A percentile compares a stretch with the other conserved stretches of the same genome.
Evolutionary conservation across 176 grass and related monocot genomes (phyloP).

Genomic region (Bonia amplexicaulis): DNA sequence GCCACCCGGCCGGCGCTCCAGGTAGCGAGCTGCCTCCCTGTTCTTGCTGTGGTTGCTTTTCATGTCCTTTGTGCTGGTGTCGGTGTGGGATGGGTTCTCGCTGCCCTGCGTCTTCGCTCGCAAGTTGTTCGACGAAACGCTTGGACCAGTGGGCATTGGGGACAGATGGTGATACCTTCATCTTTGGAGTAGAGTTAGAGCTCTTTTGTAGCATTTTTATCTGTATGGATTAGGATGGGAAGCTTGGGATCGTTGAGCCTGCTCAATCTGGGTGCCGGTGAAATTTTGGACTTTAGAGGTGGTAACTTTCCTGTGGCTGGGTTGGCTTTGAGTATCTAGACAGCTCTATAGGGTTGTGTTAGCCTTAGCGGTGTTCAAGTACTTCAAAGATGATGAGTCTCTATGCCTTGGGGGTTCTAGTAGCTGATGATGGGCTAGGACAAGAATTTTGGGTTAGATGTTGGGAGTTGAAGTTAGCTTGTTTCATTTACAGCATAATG

Average conservation of each 20-base stretch:
- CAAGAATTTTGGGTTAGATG: neutral
- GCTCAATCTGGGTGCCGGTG: neutral
- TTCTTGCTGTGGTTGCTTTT: neutral
- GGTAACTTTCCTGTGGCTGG: neutral
- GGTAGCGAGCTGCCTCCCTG: neutral
- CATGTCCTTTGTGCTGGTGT: neutral
- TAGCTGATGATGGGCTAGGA: neutral
- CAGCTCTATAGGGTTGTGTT: neutral
- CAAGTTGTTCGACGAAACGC: constrained; percentile 28
- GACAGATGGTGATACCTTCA: neutral
- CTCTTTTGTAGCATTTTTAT: neutral
- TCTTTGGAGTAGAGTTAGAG: neutral
- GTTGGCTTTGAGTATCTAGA: neutral
- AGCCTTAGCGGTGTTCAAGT: neutral
- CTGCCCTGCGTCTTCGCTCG: neutral
- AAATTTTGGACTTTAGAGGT: neutral
- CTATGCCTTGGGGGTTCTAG: neutral
- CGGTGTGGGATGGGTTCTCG: neutral
- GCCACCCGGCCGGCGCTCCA: neutral
- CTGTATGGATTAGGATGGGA: neutral
- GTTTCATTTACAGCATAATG: neutral
- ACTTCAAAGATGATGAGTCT: neutral
- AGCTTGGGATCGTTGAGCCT: neutral
- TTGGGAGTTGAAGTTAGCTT: neutral
- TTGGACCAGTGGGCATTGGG: neutral